Base-by-base conservation (phyloP, 2,329 filamentous ascomycete species). In the Nectriaceae sp. region DNA sequence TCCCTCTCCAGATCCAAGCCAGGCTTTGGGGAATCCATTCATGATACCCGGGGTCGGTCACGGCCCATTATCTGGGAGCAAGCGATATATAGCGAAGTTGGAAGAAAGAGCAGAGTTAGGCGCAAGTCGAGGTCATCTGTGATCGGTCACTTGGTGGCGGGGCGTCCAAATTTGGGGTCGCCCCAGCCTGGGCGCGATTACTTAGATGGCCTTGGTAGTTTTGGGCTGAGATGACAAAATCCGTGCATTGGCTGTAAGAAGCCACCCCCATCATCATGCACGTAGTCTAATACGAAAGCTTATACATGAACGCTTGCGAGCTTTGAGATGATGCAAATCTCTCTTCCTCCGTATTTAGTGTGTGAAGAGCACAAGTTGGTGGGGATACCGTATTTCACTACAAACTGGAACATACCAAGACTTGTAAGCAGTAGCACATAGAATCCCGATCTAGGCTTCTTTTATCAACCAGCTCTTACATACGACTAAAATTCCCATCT, bases 1-100 rank as follows among this genome's bases (percentile, higher is more conserved):
- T 99, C 94, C 71, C 87, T 93, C 75, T 97, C 94, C 61, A 97
- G 78, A 70, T 95, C 90, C 63, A 84, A 69, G 50, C 72, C 75
- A 53, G 74, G 70, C 60, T 73, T 76, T 64, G 75, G 70, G 56
- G 75, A 68, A 62, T 77, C 77, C 78, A 82, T 82, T 65, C 70
- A 71, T 68, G 60, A 57, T 59, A 64, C 20, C 41, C 16, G 49
- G 26, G 46, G 21, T 49, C 44, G 38, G 42, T 13, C 33, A 21
- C 22, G 29, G 35, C 58, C 52, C 55, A 59, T 59, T 41, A 22
- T 54, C 29, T 46, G 49, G 50, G 24, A 19, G 33, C n/a, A 36
- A 36, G 33, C 13, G 24, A 29, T 6, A 29, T 13, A 29, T 16
- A 6, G 33, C 13, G 33, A 36, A n/a, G 33, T 15, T n/a, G n/a